phyloP scores from a whole-genome alignment of 2,329 filamentous ascomycete species.

The Fusarium nematophilum region DNA sequence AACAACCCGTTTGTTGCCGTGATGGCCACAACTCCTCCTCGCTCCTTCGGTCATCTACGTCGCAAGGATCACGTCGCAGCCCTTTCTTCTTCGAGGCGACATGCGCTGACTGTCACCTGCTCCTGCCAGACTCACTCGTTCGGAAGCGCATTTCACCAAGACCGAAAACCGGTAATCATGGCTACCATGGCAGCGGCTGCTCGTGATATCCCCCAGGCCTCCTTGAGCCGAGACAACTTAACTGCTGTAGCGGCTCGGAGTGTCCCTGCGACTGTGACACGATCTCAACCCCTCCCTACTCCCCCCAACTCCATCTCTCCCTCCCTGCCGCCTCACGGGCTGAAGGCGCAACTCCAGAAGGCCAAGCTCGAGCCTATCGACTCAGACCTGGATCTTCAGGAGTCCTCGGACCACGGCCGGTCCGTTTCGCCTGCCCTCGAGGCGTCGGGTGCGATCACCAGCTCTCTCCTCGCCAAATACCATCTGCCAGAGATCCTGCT shows the following conservation, averaged over 20 bases:
- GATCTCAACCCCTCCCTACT: constrained; percentile 78
- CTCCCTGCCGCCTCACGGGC: constrained; percentile 82
- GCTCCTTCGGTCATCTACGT: background rate
- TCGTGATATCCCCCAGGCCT: constrained; percentile 74
- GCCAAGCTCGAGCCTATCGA: constrained; percentile 75
- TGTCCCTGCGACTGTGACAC: constrained; percentile 70
- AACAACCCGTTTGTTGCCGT: constrained; percentile 24
- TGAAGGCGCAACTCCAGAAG: constrained; percentile 74
- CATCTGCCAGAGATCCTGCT: constrained; percentile 92
- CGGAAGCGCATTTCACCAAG: constrained; percentile 55
- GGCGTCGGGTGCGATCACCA: constrained; percentile 84
- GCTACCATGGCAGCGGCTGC: constrained; percentile 74
- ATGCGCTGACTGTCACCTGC: constrained; percentile 30
- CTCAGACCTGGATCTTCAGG: constrained; percentile 88
- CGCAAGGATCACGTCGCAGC: constrained; percentile 24
- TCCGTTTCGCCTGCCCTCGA: constrained; percentile 69
- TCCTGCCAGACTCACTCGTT: constrained; percentile 55
- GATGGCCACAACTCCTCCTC: constrained; percentile 23
- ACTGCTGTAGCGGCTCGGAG: constrained; percentile 77
- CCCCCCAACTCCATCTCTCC: constrained; percentile 97
- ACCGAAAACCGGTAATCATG: constrained; percentile 61
- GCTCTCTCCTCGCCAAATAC: constrained; percentile 85
- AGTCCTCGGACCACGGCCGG: constrained; percentile 54
- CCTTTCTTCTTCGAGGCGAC: constrained; percentile 3
- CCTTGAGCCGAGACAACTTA: constrained; percentile 75